Conservation (phyloP, 179 eudicot species). For the Drosera spatulata region DNA sequence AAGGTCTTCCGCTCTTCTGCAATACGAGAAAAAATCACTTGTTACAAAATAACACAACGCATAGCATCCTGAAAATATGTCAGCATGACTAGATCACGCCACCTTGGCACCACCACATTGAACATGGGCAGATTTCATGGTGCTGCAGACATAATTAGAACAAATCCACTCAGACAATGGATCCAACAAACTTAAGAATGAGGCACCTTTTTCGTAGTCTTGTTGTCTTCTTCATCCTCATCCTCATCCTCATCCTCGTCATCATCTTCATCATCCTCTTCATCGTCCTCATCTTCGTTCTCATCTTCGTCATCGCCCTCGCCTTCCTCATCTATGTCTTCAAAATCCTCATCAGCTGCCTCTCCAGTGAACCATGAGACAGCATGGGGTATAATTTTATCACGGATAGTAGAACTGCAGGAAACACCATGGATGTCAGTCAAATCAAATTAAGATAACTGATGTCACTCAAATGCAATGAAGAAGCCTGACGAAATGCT, state of each 20-base stretch:
- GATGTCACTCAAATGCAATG: too few species aligned
- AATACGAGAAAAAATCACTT: background rate
- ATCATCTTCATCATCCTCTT: constrained; percentile 23
- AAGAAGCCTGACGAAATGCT: too few species aligned
- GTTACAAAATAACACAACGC: background rate
- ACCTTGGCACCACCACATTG: constrained; percentile 33
- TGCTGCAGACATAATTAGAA: constrained; percentile 1
- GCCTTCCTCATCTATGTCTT: constrained; percentile 46
- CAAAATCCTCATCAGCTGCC: constrained; percentile 45
- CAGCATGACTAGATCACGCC: constrained; percentile 1
- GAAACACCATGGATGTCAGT: background rate
- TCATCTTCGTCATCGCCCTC: constrained; percentile 44
- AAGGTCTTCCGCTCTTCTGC: constrained; percentile 30
- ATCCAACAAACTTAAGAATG: background rate
- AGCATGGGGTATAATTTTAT: constrained; percentile 41
- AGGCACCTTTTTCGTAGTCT: constrained; percentile 14
- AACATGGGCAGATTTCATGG: constrained; percentile 9
- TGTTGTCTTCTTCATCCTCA: constrained; percentile 33
- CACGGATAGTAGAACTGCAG: constrained; percentile 73
- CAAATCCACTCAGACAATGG: background rate
- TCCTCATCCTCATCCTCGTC: constrained; percentile 14
- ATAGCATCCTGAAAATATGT: background rate
- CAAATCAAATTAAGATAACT: too few species aligned
- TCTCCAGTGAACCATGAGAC: constrained; percentile 78
- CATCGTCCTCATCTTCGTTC: constrained; percentile 45